Evolutionary conservation across 2,329 filamentous ascomycete genomes (phyloP), one percentile per base, ranked within the genome.

Genomic region (Stachybotrys chartarum): DNA sequence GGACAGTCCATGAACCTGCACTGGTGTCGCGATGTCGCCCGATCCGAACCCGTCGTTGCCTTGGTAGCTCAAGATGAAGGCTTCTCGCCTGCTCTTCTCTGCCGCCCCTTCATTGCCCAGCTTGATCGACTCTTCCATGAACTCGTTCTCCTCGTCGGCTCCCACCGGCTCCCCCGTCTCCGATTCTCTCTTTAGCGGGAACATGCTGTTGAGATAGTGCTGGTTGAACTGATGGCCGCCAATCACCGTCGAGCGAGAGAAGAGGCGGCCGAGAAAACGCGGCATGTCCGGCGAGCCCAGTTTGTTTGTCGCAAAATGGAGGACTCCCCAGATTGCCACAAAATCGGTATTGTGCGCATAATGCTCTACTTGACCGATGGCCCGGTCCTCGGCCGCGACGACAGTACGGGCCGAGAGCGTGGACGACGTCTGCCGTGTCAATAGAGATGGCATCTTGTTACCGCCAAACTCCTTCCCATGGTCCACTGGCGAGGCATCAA

Each of bases 281-380:
- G 84, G 82, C 58, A 85, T 77, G 49, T 75, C 69, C 24, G 67
- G 70, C 1, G 67, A 70, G 17, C 62, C 64, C 65, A 72, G 68
- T 14, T 56, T 59, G 53, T 80, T 78, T 31, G 72, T 76, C 2
- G 78, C 76, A 64, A 89, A 91, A 66, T 88, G 80, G 42, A 93
- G 74, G 6, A 91, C 83, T 1, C 90, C 90, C 79, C 87, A 90
- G 10, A 84, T 73, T 5, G 88, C 81, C 3, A 93, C 88, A 60
- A 90, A 88, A 63, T 94, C 90, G 16, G 77, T 80, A 8, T 79
- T 80, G 65, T 92, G 88, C 3, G 85, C 86, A 64, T 92, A 94
- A 69, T 94, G 90, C 70, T 94, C 90, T 45, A 94, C 86, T 60
- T 91, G 79, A 6, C 80, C 78, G 53, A 93, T 85, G 3, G 81